Evolutionary conservation across 768 basidiomycete species (phyloP).

Genomic region (Porphyrellus cyaneotinctus): DNA sequence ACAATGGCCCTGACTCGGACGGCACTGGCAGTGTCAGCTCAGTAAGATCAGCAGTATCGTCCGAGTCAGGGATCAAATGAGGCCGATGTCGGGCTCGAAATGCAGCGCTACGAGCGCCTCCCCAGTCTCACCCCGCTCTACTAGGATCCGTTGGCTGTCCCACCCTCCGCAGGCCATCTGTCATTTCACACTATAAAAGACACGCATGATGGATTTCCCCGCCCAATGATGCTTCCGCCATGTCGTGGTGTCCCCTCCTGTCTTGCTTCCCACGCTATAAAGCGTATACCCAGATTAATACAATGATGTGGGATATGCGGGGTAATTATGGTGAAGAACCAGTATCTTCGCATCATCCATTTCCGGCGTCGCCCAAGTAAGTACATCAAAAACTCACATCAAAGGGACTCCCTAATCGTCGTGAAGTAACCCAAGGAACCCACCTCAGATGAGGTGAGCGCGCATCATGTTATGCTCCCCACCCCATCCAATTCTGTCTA

Average conservation of each 20-base stretch:
- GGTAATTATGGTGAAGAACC: constrained; percentile 15
- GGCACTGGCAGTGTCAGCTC: neutral
- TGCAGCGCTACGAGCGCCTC: constrained; percentile 17
- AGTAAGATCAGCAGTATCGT: neutral
- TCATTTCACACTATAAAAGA: constrained; percentile 26
- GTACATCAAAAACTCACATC: constrained; percentile 2
- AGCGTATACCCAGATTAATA: constrained; percentile 31
- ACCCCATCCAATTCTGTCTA: neutral
- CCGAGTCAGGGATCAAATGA: constrained; percentile 26
- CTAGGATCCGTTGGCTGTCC: constrained; percentile 22
- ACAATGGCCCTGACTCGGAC: neutral
- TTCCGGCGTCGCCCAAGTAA: constrained; percentile 16
- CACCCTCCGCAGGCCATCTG: constrained; percentile 19
- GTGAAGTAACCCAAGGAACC: constrained; percentile 8
- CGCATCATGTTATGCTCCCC: neutral
- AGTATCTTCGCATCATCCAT: constrained; percentile 11
- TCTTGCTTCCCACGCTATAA: constrained; percentile 33
- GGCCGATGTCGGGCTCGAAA: constrained; percentile 23
- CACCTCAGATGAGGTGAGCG: constrained; percentile 15
- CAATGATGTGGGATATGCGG: constrained; percentile 28
- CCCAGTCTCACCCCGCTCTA: constrained; percentile 18
- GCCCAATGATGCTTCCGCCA: constrained; percentile 14
- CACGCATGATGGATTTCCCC: neutral
- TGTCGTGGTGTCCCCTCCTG: constrained; percentile 31
- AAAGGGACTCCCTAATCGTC: neutral